Evolutionary conservation across 805 yeast genomes (phyloP).

Genomic region (Nakazawaea pomicola): DNA sequence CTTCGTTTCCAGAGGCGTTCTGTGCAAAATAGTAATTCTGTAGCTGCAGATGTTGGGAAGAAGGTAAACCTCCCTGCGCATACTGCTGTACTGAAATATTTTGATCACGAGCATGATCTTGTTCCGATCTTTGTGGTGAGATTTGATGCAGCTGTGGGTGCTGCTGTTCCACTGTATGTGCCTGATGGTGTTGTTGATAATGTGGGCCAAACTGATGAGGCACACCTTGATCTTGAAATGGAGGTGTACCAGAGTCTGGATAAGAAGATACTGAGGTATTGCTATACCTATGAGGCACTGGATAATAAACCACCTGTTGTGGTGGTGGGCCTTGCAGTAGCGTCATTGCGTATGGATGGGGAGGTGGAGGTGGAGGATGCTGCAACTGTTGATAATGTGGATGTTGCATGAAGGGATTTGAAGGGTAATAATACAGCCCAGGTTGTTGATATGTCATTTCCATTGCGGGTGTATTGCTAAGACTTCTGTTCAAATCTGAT

Average conservation of each 20-base stretch:
- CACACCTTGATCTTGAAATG: background rate
- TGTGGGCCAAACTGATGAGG: background rate
- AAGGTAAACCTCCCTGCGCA: too few species aligned
- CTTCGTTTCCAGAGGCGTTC: too few species aligned
- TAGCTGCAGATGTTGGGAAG: conserved; percentile 14
- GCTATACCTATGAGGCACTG: conserved; percentile 11
- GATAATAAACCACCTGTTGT: conserved; percentile 9
- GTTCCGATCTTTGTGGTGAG: conserved; percentile 20
- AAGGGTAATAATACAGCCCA: conserved; percentile 3
- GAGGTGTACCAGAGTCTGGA: conserved; percentile 5
- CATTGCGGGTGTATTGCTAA: conserved; percentile 6
- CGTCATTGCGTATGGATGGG: conserved; percentile 6
- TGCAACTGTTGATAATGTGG: conserved; percentile 15
- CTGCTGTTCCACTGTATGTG: background rate
- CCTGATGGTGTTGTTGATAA: background rate
- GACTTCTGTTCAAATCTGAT: conserved; percentile 5
- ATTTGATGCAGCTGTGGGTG: conserved; percentile 14
- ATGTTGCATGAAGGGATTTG: conserved; percentile 10
- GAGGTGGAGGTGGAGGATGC: background rate
- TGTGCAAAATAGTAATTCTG: too few species aligned
- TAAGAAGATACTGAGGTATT: conserved; percentile 12
- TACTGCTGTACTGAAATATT: too few species aligned
- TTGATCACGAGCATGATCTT: too few species aligned
- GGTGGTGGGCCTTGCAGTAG: conserved; percentile 7
- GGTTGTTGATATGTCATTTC: conserved; percentile 5